phyloP scores from a whole-genome alignment of 208 protist species.

The Kentomonas sorsogonicus region DNA sequence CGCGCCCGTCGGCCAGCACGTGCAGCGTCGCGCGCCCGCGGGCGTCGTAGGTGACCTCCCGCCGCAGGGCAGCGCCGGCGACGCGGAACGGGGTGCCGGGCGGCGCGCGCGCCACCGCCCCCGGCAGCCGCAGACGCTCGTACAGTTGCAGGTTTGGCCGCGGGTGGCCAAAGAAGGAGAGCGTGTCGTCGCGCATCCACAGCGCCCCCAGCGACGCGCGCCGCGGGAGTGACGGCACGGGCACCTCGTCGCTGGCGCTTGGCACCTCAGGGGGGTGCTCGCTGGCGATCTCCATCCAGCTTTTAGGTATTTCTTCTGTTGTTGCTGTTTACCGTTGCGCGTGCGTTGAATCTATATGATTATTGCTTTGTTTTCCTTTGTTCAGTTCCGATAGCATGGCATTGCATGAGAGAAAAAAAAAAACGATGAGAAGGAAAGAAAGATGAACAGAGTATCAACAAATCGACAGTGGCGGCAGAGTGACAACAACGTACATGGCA shows the following conservation, averaged over 20 bases:
- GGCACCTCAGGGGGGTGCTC: neutral
- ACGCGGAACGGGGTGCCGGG: no score
- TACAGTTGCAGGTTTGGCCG: neutral
- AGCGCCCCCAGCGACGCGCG: neutral
- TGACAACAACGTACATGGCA: no score
- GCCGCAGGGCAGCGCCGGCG: no score
- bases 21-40: neutral
- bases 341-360: neutral
- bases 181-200: no score
- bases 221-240: neutral
- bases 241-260: neutral
- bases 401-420: neutral
- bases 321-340: neutral
- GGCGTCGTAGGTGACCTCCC: neutral
- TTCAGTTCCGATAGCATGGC: neutral
- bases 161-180: no score
- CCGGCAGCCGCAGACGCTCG: neutral
- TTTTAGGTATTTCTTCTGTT: neutral
- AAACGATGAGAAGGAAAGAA: neutral
- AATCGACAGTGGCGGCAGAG: no score
- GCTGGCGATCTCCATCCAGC: neutral
- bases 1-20: no score
- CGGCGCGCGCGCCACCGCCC: no score
- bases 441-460: neutral
- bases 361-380: slow-evolving; percentile 6